Base-by-base conservation (phyloP, 78 protist genomes). In the Dictyostelium firmibasis region DNA sequence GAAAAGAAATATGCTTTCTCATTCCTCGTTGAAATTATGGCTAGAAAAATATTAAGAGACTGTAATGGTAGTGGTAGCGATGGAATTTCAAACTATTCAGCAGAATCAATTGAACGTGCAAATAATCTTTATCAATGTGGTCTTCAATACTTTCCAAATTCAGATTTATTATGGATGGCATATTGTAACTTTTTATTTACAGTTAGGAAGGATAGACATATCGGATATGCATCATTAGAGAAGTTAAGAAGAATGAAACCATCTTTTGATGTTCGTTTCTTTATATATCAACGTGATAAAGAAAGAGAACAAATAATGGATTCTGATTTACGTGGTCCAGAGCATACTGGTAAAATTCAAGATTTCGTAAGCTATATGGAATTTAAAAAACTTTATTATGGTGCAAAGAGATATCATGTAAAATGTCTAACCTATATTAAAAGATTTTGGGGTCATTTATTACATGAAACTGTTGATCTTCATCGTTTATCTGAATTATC, bases 231-330 rank as follows among this genome's bases (percentile, higher is more conserved):
- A 16, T 72, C 94, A 25, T 31, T 89, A 3, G 94, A 89, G 50
- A 89, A 89, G 47, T 23, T 89, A 50, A 67, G 94, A 41, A 41
- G 84, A 44, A 60, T 89, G 60, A 69, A 43, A 0, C 94, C 86
- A 89, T 13, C 50, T 16, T 57, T 87, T 36, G 94, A 89, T 50
- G 84, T 81, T 23, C 83, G 86, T 38, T 89, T 89, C 82, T 89
- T 69, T 27, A 64, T 89, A 13, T 89, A 43, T 62, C 94, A 89
- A 81, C 83, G 86, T 44, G 94, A 89, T 33, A 79, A 81, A 38
- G 94, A 89, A 44, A 20, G 94, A 29, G 94, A 89, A 23, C 94
- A 89, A 70, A 25, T 89, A 27, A 89, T 89, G 94, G 94, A 89
- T 60, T 89, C 94, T 25, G 94, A 89, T 35, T 35, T 89, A 6